Conservation (phyloP, 306 rosid genomes). For the Sindora glabra region DNA sequence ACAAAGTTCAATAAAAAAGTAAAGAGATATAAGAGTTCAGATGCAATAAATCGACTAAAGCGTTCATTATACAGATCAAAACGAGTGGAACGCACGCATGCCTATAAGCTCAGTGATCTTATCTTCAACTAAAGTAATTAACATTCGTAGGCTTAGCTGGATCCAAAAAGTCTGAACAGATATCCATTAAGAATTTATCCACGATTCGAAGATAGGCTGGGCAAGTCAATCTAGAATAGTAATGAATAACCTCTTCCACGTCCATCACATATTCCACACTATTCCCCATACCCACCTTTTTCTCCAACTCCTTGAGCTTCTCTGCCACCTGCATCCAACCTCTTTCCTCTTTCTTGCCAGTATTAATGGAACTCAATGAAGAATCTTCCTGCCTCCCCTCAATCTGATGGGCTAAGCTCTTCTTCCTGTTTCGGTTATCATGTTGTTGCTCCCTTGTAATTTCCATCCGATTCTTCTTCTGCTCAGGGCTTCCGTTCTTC, state of each 20-base stretch:
- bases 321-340: conserved; percentile 37
- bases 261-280: conserved; percentile 70
- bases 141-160: conserved; percentile 24
- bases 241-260: conserved; percentile 83
- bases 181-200: conserved; percentile 72
- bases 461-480: conserved; percentile 11
- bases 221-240: conserved; percentile 72
- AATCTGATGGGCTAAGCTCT: conserved; percentile 6
- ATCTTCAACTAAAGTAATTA: conserved; percentile 27
- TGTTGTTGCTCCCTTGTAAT: conserved; percentile 16
- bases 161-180: conserved; percentile 49
- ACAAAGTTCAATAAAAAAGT: no score
- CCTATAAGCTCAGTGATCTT: conserved; percentile 20
- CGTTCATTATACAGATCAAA: no score
- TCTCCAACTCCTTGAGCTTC: conserved; percentile 75
- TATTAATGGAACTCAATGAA: no score
- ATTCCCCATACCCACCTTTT: conserved; percentile 59
- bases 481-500: conserved; percentile 17
- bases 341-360: conserved; percentile 20
- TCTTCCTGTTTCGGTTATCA: conserved; percentile 5
- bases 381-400: conserved; percentile 22
- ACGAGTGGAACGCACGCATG: background rate
- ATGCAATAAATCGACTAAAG: no score
- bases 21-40: no score
- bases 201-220: conserved; percentile 79